These are phyloP conservation scores for Leishmania turanica DNA, from an alignment of 208 protist genomes.

Conservation along the genomic window DNA sequence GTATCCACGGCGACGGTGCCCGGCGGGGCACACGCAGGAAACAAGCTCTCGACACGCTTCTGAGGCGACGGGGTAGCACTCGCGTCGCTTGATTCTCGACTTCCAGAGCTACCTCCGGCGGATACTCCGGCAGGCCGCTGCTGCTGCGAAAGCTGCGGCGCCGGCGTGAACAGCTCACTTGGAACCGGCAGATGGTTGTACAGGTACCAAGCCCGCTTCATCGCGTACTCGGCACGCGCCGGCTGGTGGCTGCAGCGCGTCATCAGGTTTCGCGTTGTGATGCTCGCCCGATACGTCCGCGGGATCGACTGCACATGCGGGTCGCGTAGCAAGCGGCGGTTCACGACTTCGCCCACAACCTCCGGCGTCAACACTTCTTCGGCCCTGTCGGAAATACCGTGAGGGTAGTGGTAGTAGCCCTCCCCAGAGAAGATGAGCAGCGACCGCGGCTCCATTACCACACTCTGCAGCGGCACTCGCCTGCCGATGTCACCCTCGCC, in stretches of 20 bases:
- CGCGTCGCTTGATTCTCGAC: not conserved
- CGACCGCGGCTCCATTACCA: slow-evolving; percentile 89
- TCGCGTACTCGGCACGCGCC: slow-evolving; percentile 74
- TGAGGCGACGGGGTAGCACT: not conserved
- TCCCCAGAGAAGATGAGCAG: slow-evolving; percentile 83
- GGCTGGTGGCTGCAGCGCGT: slow-evolving; percentile 88
- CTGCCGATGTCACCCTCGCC: slow-evolving; percentile 63
- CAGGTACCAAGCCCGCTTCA: slow-evolving; percentile 89
- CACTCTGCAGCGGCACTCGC: slow-evolving; percentile 62
- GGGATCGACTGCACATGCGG: slow-evolving; percentile 46
- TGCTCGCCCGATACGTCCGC: slow-evolving; percentile 76
- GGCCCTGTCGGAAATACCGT: slow-evolving; percentile 78
- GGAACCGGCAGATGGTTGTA: slow-evolving; percentile 77
- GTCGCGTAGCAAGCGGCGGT: slow-evolving; percentile 72
- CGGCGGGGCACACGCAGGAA: not conserved
- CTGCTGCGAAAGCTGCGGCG: not conserved
- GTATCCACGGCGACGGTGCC: not conserved
- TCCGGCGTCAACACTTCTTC: slow-evolving; percentile 61
- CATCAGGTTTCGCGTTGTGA: slow-evolving; percentile 89
- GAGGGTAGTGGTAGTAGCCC: slow-evolving; percentile 88
- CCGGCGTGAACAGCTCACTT: slow-evolving; percentile 50
- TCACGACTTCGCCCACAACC: slow-evolving; percentile 72
- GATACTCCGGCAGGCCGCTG: not conserved
- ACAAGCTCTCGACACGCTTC: not conserved
- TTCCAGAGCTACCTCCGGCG: not conserved